A percentile compares a stretch with the other conserved stretches of the same genome.
phyloP scores from a whole-genome alignment of 2,329 filamentous ascomycete species.

The Beauveria rudraprayagi region DNA sequence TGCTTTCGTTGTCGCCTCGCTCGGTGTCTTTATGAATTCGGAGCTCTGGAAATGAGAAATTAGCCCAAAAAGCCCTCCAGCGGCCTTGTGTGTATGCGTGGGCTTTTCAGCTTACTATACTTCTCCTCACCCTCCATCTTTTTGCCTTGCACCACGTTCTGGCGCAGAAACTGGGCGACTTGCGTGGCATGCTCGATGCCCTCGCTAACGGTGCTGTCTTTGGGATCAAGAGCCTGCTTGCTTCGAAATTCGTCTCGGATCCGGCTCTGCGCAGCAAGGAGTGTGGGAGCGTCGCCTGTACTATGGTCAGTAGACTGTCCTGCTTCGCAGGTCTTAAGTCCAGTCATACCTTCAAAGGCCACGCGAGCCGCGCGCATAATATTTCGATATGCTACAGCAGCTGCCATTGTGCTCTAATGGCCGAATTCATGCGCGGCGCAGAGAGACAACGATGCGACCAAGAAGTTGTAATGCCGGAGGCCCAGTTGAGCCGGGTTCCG shows the following conservation, averaged over 20 bases:
- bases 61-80: no score
- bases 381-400: constrained; percentile 66
- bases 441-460: neutral
- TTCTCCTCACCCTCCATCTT: constrained; percentile 32
- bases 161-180: constrained; percentile 67
- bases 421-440: neutral
- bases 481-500: constrained; percentile 19
- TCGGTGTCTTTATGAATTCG: constrained; percentile 89
- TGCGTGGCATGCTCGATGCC: constrained; percentile 74
- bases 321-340: neutral
- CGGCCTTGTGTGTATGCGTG: no score
- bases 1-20: constrained; percentile 83
- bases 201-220: constrained; percentile 50
- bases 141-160: constrained; percentile 85
- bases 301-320: neutral
- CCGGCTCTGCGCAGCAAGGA: constrained; percentile 62
- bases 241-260: constrained; percentile 68
- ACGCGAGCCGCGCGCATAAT: constrained; percentile 73
- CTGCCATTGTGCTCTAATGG: constrained; percentile 49
- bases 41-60: constrained; percentile 48
- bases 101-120: constrained; percentile 47
- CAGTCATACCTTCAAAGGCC: constrained; percentile 67
- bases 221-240: constrained; percentile 50
- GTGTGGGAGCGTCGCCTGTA: constrained; percentile 60
- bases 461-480: constrained; percentile 13